These are phyloP conservation scores for Funneliformis caledonium DNA, from an alignment of 371 early-diverging fungal genomes.

Conservation along the genomic window DNA sequence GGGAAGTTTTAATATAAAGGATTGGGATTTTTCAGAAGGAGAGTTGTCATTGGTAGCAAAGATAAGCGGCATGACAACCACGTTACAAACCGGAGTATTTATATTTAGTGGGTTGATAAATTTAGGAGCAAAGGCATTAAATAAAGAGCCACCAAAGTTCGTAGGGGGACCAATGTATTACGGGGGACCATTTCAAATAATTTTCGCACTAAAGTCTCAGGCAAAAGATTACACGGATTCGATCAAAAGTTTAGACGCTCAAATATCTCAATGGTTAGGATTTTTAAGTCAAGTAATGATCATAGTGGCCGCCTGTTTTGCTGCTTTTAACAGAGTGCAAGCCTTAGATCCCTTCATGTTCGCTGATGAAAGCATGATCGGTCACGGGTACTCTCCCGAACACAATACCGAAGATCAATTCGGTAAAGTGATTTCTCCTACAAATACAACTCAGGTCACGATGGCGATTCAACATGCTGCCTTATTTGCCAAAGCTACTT, in stretches of 20 bases:
- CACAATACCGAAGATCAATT: background rate
- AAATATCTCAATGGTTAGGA: constrained; percentile 4
- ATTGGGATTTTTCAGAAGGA: constrained; percentile 15
- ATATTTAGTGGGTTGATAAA: background rate
- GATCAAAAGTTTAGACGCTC: constrained; percentile 29
- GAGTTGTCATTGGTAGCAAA: constrained; percentile 7
- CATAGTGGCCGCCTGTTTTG: background rate
- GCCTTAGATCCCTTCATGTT: background rate
- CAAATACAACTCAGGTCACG: constrained; percentile 15
- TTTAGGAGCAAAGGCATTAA: background rate
- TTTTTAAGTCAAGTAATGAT: constrained; percentile 33
- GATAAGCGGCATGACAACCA: constrained; percentile 26
- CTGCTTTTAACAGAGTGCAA: background rate
- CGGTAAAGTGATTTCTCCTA: background rate
- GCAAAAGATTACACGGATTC: background rate
- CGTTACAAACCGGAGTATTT: constrained; percentile 32
- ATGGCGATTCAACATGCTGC: constrained; percentile 7
- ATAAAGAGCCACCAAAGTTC: background rate
- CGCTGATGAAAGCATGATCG: background rate
- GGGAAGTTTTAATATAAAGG: background rate
- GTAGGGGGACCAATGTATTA: constrained; percentile 23
- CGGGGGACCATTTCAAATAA: constrained; percentile 36
- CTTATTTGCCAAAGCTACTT: constrained; percentile 20
- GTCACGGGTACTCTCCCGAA: too few species aligned
- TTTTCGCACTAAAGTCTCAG: background rate